These are phyloP conservation scores for Neodidymelliopsis sp. DNA, from an alignment of 2,329 filamentous ascomycete genomes.

Conservation along the genomic window DNA sequence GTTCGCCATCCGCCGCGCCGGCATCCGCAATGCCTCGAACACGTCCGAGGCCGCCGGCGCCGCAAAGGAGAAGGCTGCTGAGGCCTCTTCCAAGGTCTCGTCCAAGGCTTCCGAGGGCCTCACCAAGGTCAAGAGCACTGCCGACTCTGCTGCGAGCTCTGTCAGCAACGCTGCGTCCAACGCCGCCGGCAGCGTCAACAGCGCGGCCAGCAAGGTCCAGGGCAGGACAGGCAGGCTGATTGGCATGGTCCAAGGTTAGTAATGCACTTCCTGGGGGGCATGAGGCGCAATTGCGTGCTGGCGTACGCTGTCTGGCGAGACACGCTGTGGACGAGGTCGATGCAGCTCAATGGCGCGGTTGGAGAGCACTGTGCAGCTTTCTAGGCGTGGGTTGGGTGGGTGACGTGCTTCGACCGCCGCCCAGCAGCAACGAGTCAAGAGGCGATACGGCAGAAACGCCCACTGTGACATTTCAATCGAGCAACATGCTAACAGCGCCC, in stretches of 20 bases:
- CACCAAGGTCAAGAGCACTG: conserved; percentile 79
- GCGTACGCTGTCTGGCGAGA: neutral
- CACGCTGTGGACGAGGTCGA: neutral
- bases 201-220: conserved; percentile 82
- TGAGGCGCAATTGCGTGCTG: conserved; percentile 18
- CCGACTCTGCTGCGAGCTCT: conserved; percentile 77
- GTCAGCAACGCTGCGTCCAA: conserved; percentile 65
- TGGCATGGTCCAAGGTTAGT: conserved; percentile 85
- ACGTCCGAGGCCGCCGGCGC: conserved; percentile 56
- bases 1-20: conserved; percentile 52
- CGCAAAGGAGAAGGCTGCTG: conserved; percentile 55
- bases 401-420: neutral
- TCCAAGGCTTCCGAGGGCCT: conserved; percentile 84
- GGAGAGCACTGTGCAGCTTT: conserved; percentile 19
- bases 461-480: neutral
- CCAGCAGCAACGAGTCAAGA: neutral
- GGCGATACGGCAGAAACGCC: neutral
- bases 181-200: conserved; percentile 79
- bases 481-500: conserved; percentile 26
- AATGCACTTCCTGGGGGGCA: conserved; percentile 9
- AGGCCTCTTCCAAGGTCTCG: conserved; percentile 66
- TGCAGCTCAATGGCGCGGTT: conserved; percentile 27
- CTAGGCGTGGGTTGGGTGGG: conserved; percentile 6
- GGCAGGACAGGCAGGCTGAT: conserved; percentile 83
- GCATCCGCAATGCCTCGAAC: conserved; percentile 59